These are phyloP conservation scores for Monilinia fructicola DNA, from an alignment of 2,329 filamentous ascomycete species.

Conservation along the genomic window DNA sequence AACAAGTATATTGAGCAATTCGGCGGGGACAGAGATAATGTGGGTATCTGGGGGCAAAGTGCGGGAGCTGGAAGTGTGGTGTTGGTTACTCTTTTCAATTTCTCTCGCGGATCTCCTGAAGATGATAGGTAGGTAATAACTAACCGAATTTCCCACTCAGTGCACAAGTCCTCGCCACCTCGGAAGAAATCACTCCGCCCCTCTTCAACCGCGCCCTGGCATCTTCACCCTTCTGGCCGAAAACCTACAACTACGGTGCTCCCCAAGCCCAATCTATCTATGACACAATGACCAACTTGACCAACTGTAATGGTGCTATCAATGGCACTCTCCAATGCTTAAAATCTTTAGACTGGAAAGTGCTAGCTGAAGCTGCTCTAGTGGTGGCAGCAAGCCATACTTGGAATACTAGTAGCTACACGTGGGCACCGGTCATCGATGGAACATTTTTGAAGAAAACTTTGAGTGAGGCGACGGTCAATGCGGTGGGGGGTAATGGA, in stretches of 20 bases:
- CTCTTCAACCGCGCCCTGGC: slow-evolving; percentile 54
- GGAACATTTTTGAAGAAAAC: slow-evolving; percentile 49
- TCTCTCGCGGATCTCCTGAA: neutral
- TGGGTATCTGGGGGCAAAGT: slow-evolving; percentile 61
- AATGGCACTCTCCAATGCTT: slow-evolving; percentile 51
- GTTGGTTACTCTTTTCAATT: slow-evolving; percentile 9
- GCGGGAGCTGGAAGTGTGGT: slow-evolving; percentile 55
- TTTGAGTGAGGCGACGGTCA: slow-evolving; percentile 47
- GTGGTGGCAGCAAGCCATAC: slow-evolving; percentile 49
- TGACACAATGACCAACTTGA: slow-evolving; percentile 46
- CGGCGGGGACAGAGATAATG: slow-evolving; percentile 56
- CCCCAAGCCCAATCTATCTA: slow-evolving; percentile 48
- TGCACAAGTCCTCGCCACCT: slow-evolving; percentile 52
- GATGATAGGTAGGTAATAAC: neutral
- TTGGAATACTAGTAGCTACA: slow-evolving; percentile 57
- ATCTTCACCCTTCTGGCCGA: slow-evolving; percentile 53
- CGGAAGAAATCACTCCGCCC: slow-evolving; percentile 43
- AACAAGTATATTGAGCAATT: slow-evolving; percentile 57
- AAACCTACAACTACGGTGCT: slow-evolving; percentile 52
- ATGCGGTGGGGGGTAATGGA: neutral
- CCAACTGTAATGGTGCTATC: slow-evolving; percentile 46
- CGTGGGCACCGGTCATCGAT: slow-evolving; percentile 62
- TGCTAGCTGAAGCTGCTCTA: slow-evolving; percentile 52
- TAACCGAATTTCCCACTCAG: neutral
- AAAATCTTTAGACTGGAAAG: slow-evolving; percentile 54